Conservation (phyloP, 2,329 filamentous ascomycete genomes). For the Pseudogymnoascus sp. region DNA sequence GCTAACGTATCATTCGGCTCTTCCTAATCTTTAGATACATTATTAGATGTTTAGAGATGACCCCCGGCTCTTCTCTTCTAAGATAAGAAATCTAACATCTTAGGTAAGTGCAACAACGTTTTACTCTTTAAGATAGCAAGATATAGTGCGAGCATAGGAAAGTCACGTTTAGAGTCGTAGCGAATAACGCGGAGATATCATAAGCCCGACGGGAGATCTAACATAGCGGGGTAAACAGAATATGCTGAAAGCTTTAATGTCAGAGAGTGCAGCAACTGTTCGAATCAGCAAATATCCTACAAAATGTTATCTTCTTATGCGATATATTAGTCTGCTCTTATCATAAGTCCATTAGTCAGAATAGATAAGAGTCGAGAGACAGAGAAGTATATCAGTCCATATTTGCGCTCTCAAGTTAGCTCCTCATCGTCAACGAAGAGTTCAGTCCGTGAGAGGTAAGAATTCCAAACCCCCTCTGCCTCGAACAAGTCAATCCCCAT, state of each 20-base stretch:
- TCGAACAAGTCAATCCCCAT: background rate
- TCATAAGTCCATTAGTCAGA: background rate
- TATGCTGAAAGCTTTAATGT: background rate
- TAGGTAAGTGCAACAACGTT: too few relatives aligned
- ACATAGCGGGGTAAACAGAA: background rate
- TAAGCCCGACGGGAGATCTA: background rate
- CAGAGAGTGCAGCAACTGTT: background rate
- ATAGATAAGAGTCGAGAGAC: background rate
- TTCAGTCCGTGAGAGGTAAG: background rate
- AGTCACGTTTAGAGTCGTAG: background rate
- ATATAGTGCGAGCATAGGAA: too few relatives aligned
- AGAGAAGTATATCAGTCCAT: background rate
- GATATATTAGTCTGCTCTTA: background rate
- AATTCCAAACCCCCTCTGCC: background rate
- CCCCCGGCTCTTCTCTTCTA: too few relatives aligned
- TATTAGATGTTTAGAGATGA: too few relatives aligned
- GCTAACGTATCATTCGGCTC: too few relatives aligned
- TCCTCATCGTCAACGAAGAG: conserved; percentile 1
- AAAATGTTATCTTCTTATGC: background rate
- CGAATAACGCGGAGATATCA: background rate
- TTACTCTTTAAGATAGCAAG: too few relatives aligned
- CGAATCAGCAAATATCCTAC: background rate
- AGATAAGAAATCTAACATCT: too few relatives aligned
- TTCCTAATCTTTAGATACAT: too few relatives aligned
- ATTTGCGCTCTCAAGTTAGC: background rate